These are phyloP conservation scores for Vigna hirtella DNA, from an alignment of 306 rosid species.

Conservation along the genomic window DNA sequence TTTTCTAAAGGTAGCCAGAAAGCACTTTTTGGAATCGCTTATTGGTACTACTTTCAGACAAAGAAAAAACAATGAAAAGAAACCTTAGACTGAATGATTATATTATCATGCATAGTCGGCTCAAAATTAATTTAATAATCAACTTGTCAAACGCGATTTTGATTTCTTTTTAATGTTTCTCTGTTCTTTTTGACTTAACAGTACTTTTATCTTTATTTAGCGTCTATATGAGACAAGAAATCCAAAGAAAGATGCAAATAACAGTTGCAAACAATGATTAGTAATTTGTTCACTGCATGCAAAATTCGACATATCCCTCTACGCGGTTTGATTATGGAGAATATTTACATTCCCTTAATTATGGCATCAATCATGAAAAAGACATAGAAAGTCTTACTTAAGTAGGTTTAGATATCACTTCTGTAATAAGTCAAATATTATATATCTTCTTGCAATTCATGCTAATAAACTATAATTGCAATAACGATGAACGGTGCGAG, in stretches of 20 bases:
- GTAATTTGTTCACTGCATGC: not conserved
- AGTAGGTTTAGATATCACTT: not conserved
- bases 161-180: not conserved
- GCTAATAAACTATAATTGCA: no score
- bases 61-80: no score
- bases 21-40: no score
- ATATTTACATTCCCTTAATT: not conserved
- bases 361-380: slow-evolving; percentile 28
- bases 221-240: not conserved
- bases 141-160: not conserved
- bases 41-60: not conserved
- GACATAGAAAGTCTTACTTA: not conserved
- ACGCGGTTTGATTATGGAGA: not conserved
- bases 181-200: slow-evolving; percentile 13
- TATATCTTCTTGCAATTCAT: not conserved
- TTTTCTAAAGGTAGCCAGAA: no score
- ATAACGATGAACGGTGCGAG: no score
- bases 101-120: not conserved
- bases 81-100: not conserved
- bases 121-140: not conserved
- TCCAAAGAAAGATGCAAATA: no score
- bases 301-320: slow-evolving; percentile 1
- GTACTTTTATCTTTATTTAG: not conserved
- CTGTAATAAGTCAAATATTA: slow-evolving; percentile 25
- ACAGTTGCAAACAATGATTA: not conserved